These are phyloP conservation scores for Omphalea diandra DNA, from an alignment of 441 rosid genomes.

Conservation along the genomic window DNA sequence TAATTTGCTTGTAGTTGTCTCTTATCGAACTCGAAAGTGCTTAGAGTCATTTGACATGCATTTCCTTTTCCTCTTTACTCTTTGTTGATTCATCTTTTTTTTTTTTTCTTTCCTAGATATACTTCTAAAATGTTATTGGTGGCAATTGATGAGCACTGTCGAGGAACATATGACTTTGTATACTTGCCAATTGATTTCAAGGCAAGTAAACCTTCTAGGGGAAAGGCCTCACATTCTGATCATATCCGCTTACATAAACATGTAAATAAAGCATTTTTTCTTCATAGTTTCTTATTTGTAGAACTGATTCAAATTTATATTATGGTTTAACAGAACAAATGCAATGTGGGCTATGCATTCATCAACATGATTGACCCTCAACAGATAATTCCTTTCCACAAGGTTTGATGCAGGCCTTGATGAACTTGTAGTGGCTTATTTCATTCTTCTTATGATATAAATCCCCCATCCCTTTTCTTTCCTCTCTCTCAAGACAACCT, in stretches of 20 bases:
- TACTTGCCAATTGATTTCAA: conserved; percentile 80
- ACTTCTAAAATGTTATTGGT: conserved; percentile 79
- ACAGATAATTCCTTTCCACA: conserved; percentile 59
- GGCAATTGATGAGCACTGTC: conserved; percentile 64
- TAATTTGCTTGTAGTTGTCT: conserved; percentile 8
- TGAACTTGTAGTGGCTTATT: conserved; percentile 5
- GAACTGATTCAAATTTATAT: conserved; percentile 18
- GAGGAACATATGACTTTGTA: conserved; percentile 70
- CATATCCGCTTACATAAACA: neutral
- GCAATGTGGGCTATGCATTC: conserved; percentile 88
- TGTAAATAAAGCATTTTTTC: neutral
- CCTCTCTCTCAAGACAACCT: too few relatives aligned
- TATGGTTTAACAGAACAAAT: conserved; percentile 59
- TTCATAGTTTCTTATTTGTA: neutral
- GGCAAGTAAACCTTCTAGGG: conserved; percentile 35
- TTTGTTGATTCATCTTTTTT: neutral
- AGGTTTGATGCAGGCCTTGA: conserved; percentile 41
- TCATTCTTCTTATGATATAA: neutral
- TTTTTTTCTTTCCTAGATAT: conserved; percentile 46
- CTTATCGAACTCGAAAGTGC: conserved; percentile 3
- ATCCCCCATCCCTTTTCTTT: neutral
- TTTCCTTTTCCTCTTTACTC: neutral
- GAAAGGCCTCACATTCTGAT: neutral
- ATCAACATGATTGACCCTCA: conserved; percentile 69
- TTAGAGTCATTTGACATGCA: neutral